Conservation (phyloP, 2,329 filamentous ascomycete species). For the Onygenales sp. region DNA sequence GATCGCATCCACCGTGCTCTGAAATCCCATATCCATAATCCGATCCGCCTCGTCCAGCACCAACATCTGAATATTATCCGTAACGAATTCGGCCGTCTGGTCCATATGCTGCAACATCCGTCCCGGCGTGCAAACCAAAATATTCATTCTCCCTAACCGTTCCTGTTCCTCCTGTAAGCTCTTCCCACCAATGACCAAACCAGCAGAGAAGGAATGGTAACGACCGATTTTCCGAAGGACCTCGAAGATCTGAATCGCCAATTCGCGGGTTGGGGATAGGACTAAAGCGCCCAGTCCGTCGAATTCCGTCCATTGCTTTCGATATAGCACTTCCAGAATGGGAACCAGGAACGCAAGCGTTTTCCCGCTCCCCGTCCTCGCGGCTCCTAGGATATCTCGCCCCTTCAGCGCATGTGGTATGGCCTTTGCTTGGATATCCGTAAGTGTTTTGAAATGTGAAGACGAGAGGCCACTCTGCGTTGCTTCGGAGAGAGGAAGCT, state of each 20-base stretch:
- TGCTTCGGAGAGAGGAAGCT: conserved; percentile 75
- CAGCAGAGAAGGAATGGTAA: conserved; percentile 83
- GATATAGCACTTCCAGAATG: conserved; percentile 84
- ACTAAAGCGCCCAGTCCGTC: conserved; percentile 90
- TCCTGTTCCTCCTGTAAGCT: conserved; percentile 80
- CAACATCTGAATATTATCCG: conserved; percentile 83
- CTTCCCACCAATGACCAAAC: conserved; percentile 88
- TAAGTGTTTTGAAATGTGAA: conserved; percentile 82
- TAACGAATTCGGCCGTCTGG: conserved; percentile 81
- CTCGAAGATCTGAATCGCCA: conserved; percentile 95
- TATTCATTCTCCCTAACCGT: conserved; percentile 84
- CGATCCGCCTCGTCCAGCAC: conserved; percentile 94
- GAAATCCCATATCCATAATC: conserved; percentile 97
- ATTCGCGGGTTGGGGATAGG: conserved; percentile 85
- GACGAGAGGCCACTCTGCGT: conserved; percentile 71
- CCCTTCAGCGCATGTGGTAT: conserved; percentile 80
- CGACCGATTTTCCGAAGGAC: conserved; percentile 83
- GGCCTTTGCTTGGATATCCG: conserved; percentile 84
- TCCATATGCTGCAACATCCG: conserved; percentile 93
- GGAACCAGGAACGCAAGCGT: conserved; percentile 88
- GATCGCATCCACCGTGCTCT: conserved; percentile 80
- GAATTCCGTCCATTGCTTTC: conserved; percentile 76
- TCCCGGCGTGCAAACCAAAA: conserved; percentile 88
- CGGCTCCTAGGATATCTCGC: conserved; percentile 80
- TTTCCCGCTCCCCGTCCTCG: conserved; percentile 92